phyloP scores from a whole-genome alignment of 345 rosid genomes.

The Eucalyptus polyanthemos region DNA sequence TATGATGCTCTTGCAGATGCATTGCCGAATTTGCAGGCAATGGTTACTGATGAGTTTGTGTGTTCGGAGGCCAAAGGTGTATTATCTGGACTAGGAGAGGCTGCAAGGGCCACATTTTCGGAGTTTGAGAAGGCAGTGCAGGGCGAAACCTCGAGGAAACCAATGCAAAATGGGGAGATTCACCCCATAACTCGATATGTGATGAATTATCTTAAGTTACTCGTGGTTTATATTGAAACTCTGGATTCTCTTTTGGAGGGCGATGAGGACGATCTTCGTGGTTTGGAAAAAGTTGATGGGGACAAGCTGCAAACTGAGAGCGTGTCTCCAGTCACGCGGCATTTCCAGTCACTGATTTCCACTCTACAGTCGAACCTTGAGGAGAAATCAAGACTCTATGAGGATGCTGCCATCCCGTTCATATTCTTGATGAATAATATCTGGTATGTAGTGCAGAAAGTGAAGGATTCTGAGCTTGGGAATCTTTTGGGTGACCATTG shows the following conservation, averaged over 20 bases:
- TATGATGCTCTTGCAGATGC: constrained; percentile 67
- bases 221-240: constrained; percentile 88
- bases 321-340: constrained; percentile 39
- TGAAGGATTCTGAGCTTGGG: constrained; percentile 80
- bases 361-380: constrained; percentile 68
- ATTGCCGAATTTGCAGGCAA: constrained; percentile 36
- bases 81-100: constrained; percentile 47
- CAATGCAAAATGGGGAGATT: constrained; percentile 78
- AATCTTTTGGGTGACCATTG: constrained; percentile 81
- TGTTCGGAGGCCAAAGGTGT: constrained; percentile 59
- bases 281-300: constrained; percentile 16
- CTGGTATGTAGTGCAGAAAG: constrained; percentile 79
- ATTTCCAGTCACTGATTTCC: constrained; percentile 48
- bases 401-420: constrained; percentile 59
- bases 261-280: constrained; percentile 26
- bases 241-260: constrained; percentile 49
- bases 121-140: constrained; percentile 85
- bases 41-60: constrained; percentile 50
- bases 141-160: constrained; percentile 68
- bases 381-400: constrained; percentile 80
- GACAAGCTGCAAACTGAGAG: constrained; percentile 8
- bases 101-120: constrained; percentile 75
- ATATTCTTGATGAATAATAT: constrained; percentile 91
- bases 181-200: constrained; percentile 93
- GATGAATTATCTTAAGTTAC: constrained; percentile 84